Evolutionary conservation across 129 eudicot species (phyloP), one percentile per base, ranked within the genome.

Genomic region (Apium graveolens): DNA sequence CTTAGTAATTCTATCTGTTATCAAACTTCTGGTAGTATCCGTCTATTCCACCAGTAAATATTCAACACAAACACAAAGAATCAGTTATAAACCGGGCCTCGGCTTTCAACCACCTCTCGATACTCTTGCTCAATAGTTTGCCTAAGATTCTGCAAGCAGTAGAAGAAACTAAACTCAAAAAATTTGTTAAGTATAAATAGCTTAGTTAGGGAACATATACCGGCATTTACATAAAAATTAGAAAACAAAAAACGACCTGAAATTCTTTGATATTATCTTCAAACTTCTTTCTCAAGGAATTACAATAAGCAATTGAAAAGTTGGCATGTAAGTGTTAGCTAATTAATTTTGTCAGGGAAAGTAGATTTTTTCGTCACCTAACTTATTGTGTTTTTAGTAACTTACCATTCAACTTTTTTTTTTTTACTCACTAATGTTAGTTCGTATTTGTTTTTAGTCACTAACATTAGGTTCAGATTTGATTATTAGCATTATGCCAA

Each of bases 41-140:
- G n/a, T 20, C 11, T 38, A 49, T 34, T 35, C 12, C 37, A 27
- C 42, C 46, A 14, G 21, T 70, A 81, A 53, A 76, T 41, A n/a
- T 75, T 72, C 43, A 14, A 14, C 10, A 79, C 20, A 17, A 43
- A 34, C 69, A 74, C 35, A 24, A 3, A 76, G 35, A 69, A 69
- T 48, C 35, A 35, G 74, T 45, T 69, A 34, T 0, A 74, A 37
- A 92, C 99, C 93, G 89, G 99, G 86, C 97, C 97, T 79, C 97
- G 91, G 73, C 99, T 91, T 83, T 92, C 97, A 16, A 96, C 99
- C 79, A 96, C 97, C 78, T 96, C 97, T 44, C 97, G 93, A 72
- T 96, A 90, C 86, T 96, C 99, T 85, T 96, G 96, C 79, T 89
- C 97, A 57, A 96, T 90, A 78, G 79, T 92, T 81, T 96, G 97